phyloP scores from a whole-genome alignment of 345 rosid genomes.

The Excoecaria cochinchinensis region DNA sequence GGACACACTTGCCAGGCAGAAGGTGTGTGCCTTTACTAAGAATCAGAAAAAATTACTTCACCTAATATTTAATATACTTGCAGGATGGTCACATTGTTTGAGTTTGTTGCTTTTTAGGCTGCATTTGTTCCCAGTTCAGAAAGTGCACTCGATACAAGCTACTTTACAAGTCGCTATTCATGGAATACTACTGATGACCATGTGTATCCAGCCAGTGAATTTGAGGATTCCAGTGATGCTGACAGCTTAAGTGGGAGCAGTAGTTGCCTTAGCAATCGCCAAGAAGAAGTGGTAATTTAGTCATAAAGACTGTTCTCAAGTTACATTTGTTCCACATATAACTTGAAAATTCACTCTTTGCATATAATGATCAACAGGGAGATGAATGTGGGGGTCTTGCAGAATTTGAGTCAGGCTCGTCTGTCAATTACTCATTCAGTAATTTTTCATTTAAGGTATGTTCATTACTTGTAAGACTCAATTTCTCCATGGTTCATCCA shows the following conservation, averaged over 20 bases:
- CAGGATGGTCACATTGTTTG: conserved; percentile 17
- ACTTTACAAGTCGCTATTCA: conserved; percentile 93
- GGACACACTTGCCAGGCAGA: conserved; percentile 97
- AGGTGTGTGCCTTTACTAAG: conserved; percentile 43
- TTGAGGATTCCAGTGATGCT: conserved; percentile 83
- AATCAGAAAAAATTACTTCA: not conserved
- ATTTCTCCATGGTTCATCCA: not conserved
- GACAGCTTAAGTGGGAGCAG: conserved; percentile 92
- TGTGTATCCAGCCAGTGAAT: conserved; percentile 63
- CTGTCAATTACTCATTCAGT: conserved; percentile 91
- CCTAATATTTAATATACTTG: not conserved
- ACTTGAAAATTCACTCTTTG: conserved; percentile 11
- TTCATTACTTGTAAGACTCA: not conserved
- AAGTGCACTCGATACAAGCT: conserved; percentile 93
- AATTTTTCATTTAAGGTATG: conserved; percentile 97
- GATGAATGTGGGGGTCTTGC: conserved; percentile 72
- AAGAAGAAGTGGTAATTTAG: conserved; percentile 75
- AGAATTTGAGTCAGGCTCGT: conserved; percentile 70
- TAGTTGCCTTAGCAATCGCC: conserved; percentile 75
- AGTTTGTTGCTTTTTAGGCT: conserved; percentile 53
- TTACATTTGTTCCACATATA: not conserved
- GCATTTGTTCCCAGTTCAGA: conserved; percentile 95
- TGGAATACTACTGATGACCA: conserved; percentile 79
- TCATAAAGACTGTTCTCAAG: conserved; percentile 1
- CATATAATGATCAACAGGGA: conserved; percentile 50